Evolutionary conservation across 352 stramenopile species (phyloP).

Genomic region (Aphanomyces euteiches): DNA sequence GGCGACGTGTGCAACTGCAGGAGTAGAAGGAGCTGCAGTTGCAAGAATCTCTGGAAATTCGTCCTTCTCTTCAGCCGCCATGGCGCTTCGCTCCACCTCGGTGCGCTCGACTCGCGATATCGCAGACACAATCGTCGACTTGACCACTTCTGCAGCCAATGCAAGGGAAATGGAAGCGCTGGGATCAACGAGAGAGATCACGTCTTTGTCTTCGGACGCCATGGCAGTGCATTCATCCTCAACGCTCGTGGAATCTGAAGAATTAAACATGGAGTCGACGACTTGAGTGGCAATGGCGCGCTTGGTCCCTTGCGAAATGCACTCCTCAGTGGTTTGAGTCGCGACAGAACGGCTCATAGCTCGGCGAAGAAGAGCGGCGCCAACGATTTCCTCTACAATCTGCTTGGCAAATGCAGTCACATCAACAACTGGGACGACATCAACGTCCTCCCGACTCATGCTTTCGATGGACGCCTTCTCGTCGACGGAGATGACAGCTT

Average conservation of each 20-base stretch:
- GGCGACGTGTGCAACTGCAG: too few relatives aligned
- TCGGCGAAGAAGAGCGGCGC: background rate
- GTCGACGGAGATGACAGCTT: background rate
- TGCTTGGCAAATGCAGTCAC: background rate
- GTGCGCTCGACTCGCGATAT: too few relatives aligned
- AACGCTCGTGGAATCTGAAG: background rate
- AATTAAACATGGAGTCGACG: background rate
- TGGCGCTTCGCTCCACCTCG: background rate
- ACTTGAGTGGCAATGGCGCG: slow-evolving; percentile 2
- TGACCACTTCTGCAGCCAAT: too few relatives aligned
- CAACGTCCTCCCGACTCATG: background rate
- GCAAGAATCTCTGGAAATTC: background rate
- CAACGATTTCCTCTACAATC: background rate
- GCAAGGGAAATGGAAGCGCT: too few relatives aligned
- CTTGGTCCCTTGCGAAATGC: background rate
- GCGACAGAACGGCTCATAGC: background rate
- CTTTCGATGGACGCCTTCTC: background rate
- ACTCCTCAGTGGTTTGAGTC: background rate
- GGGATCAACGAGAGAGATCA: too few relatives aligned
- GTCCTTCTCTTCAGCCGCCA: background rate
- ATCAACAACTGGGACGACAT: background rate
- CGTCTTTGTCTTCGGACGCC: too few relatives aligned
- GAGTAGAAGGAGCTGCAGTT: background rate
- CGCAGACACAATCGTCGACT: too few relatives aligned
- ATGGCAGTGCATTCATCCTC: too few relatives aligned